Evolutionary conservation across 129 eudicot genomes (phyloP), one percentile per base, ranked within the genome.

Genomic region (Escallonia herrerae): DNA sequence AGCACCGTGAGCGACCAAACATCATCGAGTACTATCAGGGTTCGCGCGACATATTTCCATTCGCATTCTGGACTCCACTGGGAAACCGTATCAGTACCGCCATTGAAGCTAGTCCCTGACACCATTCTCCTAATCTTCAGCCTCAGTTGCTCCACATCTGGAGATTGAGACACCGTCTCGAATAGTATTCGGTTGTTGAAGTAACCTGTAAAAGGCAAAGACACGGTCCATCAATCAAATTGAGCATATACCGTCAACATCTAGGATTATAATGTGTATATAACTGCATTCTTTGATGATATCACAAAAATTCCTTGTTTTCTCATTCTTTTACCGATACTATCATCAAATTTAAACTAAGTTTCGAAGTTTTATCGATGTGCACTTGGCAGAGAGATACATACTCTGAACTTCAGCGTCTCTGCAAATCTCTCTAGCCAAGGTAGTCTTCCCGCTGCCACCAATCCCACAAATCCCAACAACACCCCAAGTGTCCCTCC

Each of bases 381-480:
- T 22, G 33, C 33, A 22, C 33, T 22, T 22, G 33, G 33, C 15
- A 38, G 8, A 43, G 47, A 44, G 37, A 15, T 56, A 80, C 95
- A 64, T 76, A 91, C 97, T 83, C 65, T 52, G 68, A 13, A 91
- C 61, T 62, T 85, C 76, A 48, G 81, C 81, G 56, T 91, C 95
- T 76, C 69, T 81, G 70, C 82, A 85, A 79, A 91, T 66, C 50
- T 91, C 90, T 68, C 63, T 70, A 52, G 86, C 89, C 64, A 91
- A 72, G 58, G 96, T 91, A 14, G 98, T 91, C 60, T 91, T 91
- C 7, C 97, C 97, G 71, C 89, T 85, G 4, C 97, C 97, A 37
- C 97, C 97, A 49, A 91, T 83, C 73, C 98, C 98, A 74, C 64
- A 74, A 58, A 91, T 81, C 53, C 96, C 98, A 39, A 85, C 48